Evolutionary conservation across 2,329 filamentous ascomycete genomes (phyloP), one percentile per base, ranked within the genome.

Genomic region (Aspergillus sp.): DNA sequence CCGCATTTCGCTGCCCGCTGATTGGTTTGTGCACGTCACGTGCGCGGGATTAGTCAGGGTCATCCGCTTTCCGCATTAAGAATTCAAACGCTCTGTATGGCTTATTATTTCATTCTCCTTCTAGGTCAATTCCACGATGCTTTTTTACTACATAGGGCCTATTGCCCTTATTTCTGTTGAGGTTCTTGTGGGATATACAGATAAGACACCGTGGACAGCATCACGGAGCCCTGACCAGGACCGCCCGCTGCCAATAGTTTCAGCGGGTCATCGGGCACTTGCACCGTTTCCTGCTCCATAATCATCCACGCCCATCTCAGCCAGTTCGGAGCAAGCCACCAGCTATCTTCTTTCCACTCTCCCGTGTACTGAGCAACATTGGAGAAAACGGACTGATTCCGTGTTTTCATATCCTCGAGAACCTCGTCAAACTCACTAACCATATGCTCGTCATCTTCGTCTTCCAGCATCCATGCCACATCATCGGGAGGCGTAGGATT

Each of bases 241-340:
- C 33, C 44, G 10, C 45, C 53, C 10, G 47, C 45, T 11, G 44
- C 47, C 12, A 68, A 46, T 39, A 67, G 48, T 11, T 50, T 44
- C 32, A 70, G 45, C 27, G 67, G 64, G 41, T 68, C 57, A 39
- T 61, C 59, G 1, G 63, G 59, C 27, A 62, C 53, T 42, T 62
- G 57, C 34, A 69, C 58, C 39, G 54, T 57, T 45, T 73, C 69
- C 33, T 69, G 62, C 39, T 69, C 62, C 33, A 59, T 59, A 35
- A 70, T 58, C 46, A 64, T 62, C 62, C 67, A 71, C 26, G 66
- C 65, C 70, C 70, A 73, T 37, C 67, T 65, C 37, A 72, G 12
- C 62, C 62, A 65, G 13, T 65, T 60, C 6, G 60, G 51, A 27
- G 63, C 61, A 28, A 69, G 48, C 67, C 67, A 69, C 51, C 58